phyloP scores from a whole-genome alignment of 495 filamentous ascomycete species.

The Ramalina peruviana region DNA sequence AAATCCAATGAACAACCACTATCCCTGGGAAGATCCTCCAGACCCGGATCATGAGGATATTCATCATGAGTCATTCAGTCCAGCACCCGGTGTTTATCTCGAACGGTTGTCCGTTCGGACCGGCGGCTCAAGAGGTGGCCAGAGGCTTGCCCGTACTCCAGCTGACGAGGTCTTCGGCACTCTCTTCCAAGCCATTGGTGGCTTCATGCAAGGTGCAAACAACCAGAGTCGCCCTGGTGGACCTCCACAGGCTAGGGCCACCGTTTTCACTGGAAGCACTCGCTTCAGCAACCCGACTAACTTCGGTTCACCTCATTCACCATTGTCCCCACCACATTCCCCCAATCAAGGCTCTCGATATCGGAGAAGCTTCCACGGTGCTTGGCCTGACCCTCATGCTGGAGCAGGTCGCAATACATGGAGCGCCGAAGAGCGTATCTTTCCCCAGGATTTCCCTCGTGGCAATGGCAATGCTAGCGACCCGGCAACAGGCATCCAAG shows the following conservation, averaged over 20 bases:
- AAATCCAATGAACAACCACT: slow-evolving; percentile 18
- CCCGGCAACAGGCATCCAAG: neutral
- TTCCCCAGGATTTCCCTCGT: neutral
- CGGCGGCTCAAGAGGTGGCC: neutral
- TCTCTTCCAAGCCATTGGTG: slow-evolving; percentile 1
- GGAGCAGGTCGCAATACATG: neutral
- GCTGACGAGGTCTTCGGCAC: neutral
- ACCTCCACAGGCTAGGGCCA: neutral
- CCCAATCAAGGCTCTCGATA: neutral
- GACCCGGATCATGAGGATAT: slow-evolving; percentile 30
- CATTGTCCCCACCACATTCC: slow-evolving; percentile 9
- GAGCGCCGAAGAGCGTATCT: neutral
- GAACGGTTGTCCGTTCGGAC: slow-evolving; percentile 14
- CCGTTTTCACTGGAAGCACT: neutral
- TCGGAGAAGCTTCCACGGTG: no score
- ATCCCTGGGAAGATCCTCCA: slow-evolving; percentile 19
- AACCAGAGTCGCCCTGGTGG: neutral
- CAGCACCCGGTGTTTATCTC: slow-evolving; percentile 23
- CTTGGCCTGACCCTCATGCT: neutral
- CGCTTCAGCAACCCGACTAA: neutral
- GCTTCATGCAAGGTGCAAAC: slow-evolving; percentile 1
- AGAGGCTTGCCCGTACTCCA: neutral
- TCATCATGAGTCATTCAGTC: slow-evolving; percentile 21
- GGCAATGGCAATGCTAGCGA: neutral
- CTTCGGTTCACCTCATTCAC: neutral